Conservation (phyloP, 805 yeast species). For the Crinitomyces ghanaensis region DNA sequence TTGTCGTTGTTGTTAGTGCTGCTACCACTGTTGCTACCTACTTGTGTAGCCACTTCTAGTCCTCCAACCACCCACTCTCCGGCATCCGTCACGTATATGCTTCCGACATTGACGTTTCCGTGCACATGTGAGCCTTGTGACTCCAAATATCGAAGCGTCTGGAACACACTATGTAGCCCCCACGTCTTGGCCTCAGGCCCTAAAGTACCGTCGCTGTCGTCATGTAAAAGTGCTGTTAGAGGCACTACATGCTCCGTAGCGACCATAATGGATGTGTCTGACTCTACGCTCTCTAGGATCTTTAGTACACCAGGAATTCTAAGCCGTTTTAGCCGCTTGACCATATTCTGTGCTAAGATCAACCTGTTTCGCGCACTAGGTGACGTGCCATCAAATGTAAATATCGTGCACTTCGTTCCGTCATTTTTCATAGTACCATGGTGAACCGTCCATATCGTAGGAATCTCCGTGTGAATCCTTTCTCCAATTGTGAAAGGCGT, state of each 20-base stretch:
- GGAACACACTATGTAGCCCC: constrained; percentile 43
- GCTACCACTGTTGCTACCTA: constrained; percentile 38
- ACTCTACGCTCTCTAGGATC: constrained; percentile 37
- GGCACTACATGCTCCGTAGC: constrained; percentile 61
- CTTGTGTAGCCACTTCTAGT: constrained; percentile 52
- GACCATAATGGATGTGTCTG: constrained; percentile 44
- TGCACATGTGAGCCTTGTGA: constrained; percentile 45
- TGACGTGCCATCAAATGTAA: constrained; percentile 42
- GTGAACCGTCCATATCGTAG: constrained; percentile 51
- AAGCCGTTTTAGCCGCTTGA: constrained; percentile 40
- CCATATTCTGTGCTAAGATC: constrained; percentile 35
- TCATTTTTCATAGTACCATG: constrained; percentile 44
- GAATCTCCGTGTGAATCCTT: constrained; percentile 17
- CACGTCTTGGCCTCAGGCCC: constrained; percentile 31
- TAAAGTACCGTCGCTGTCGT: too few relatives aligned
- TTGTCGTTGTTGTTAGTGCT: constrained; percentile 2
- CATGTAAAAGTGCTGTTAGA: constrained; percentile 30
- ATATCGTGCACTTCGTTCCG: constrained; percentile 44
- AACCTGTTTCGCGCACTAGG: constrained; percentile 14
- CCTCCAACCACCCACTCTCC: constrained; percentile 87
- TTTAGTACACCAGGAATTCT: constrained; percentile 60
- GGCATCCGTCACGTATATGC: constrained; percentile 50
- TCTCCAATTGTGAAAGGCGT: constrained; percentile 23
- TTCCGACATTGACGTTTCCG: constrained; percentile 46
- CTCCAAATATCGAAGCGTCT: constrained; percentile 47